Evolutionary conservation across 768 basidiomycete species (phyloP).

Genomic region (Tubosaeta sp.): DNA sequence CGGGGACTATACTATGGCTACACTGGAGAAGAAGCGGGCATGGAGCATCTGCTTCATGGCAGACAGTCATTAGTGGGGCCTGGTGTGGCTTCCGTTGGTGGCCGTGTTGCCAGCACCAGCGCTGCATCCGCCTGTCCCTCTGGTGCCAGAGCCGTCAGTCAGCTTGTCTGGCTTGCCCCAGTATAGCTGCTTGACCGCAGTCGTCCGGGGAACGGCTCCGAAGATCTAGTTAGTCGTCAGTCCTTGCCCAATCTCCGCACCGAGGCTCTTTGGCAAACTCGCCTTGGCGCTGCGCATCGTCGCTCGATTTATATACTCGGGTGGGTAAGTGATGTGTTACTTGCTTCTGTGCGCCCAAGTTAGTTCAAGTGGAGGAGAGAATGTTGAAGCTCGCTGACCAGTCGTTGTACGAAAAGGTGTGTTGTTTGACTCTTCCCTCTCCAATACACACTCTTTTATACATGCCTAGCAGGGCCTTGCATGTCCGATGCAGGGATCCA

Average conservation of each 20-base stretch:
- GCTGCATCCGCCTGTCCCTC: neutral
- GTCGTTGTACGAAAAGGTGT: neutral
- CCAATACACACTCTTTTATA: constrained; percentile 10
- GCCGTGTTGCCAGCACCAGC: neutral
- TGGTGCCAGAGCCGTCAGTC: neutral
- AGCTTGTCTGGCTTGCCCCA: neutral
- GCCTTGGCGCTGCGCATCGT: constrained; percentile 14
- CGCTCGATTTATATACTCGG: neutral
- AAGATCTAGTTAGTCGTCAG: constrained; percentile 9
- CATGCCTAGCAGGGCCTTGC: neutral
- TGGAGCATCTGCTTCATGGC: neutral
- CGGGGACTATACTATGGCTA: constrained; percentile 1
- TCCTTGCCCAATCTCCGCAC: neutral
- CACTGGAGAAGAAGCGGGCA: constrained; percentile 1
- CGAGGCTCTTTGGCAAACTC: neutral
- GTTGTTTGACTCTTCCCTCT: neutral
- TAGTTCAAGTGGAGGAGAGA: neutral
- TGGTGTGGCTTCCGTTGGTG: neutral
- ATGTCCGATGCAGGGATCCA: neutral
- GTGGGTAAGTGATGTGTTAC: neutral
- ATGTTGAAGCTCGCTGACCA: constrained; percentile 7
- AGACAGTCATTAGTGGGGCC: too few species aligned
- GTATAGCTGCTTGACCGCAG: constrained; percentile 14
- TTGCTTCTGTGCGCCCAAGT: constrained; percentile 6
- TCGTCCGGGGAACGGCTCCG: neutral